phyloP scores from a whole-genome alignment of 139 green algal genomes.

The Prasinococcaceae sp. region DNA sequence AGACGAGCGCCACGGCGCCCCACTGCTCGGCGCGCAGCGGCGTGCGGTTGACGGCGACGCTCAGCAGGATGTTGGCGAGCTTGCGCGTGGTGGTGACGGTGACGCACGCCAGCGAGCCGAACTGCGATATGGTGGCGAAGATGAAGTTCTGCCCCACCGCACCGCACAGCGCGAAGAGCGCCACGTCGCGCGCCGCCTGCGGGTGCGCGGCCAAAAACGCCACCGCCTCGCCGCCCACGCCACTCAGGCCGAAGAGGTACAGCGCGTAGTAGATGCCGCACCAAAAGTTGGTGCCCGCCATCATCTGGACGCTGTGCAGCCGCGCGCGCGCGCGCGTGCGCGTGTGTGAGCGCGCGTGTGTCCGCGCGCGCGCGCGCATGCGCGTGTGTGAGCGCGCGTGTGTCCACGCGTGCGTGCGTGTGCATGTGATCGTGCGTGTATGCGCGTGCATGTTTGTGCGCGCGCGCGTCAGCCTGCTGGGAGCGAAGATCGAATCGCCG shows the following conservation, averaged over 20 bases:
- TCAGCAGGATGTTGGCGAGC: conserved; percentile 95
- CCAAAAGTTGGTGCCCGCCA: conserved; percentile 98
- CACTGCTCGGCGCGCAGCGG: conserved; percentile 70
- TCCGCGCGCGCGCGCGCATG: too few species aligned
- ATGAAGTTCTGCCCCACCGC: conserved; percentile 94
- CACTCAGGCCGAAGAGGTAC: conserved; percentile 55
- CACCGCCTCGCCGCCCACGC: conserved; percentile 22
- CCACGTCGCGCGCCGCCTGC: conserved; percentile 50
- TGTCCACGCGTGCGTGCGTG: too few species aligned
- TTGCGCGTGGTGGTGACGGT: conserved; percentile 94
- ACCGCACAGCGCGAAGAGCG: conserved; percentile 84
- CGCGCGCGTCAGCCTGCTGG: too few species aligned
- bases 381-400: too few species aligned
- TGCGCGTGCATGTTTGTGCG: too few species aligned
- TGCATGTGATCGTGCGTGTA: too few species aligned
- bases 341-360: too few species aligned
- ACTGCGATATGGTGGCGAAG: conserved; percentile 80
- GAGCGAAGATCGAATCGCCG: too few species aligned
- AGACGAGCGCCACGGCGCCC: conserved; percentile 76
- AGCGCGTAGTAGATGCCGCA: conserved; percentile 48
- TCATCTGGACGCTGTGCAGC: too few species aligned
- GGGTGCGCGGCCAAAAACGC: conserved; percentile 59
- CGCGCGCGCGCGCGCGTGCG: too few species aligned
- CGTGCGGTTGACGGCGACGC: conserved; percentile 46
- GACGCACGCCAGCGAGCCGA: conserved; percentile 78